phyloP scores from a whole-genome alignment of 768 basidiomycete species.

The Serendipita vermifera region DNA sequence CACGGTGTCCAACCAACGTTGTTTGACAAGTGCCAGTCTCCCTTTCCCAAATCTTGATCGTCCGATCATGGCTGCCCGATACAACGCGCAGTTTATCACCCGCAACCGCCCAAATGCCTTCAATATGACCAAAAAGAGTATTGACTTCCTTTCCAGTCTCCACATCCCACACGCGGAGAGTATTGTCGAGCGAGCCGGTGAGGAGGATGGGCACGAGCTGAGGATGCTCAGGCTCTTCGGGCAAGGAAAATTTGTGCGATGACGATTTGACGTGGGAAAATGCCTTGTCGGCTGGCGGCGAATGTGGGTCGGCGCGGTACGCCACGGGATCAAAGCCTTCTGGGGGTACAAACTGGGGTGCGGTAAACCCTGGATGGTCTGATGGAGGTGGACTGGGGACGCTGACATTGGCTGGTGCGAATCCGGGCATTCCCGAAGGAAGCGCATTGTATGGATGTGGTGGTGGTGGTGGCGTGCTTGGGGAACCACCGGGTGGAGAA shows the following conservation, averaged over 20 bases:
- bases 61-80: slow-evolving; percentile 88
- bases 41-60: slow-evolving; percentile 96
- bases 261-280: slow-evolving; percentile 1
- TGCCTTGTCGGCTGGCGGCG: slow-evolving; percentile 1
- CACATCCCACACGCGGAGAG: slow-evolving; percentile 92
- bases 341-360: slow-evolving; percentile 2
- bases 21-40: slow-evolving; percentile 78
- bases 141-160: slow-evolving; percentile 62
- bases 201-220: slow-evolving; percentile 52
- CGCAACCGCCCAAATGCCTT: slow-evolving; percentile 95
- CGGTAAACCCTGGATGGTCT: slow-evolving; percentile 13
- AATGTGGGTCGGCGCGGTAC: slow-evolving; percentile 14
- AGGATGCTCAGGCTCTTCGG: background rate
- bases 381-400: slow-evolving; percentile 14
- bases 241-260: slow-evolving; percentile 9
- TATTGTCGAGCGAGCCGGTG: slow-evolving; percentile 87
- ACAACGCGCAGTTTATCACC: slow-evolving; percentile 84
- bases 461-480: slow-evolving; percentile 3
- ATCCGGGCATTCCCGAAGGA: slow-evolving; percentile 15
- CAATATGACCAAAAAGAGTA: slow-evolving; percentile 94
- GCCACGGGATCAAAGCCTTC: slow-evolving; percentile 11
- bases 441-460: slow-evolving; percentile 12
- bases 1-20: slow-evolving; percentile 87
- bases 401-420: slow-evolving; percentile 15
- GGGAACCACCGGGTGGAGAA: too few relatives aligned